A percentile compares a stretch with the other conserved stretches of the same genome.
phyloP scores from a whole-genome alignment of 495 filamentous ascomycete genomes.

The Podospora didyma region DNA sequence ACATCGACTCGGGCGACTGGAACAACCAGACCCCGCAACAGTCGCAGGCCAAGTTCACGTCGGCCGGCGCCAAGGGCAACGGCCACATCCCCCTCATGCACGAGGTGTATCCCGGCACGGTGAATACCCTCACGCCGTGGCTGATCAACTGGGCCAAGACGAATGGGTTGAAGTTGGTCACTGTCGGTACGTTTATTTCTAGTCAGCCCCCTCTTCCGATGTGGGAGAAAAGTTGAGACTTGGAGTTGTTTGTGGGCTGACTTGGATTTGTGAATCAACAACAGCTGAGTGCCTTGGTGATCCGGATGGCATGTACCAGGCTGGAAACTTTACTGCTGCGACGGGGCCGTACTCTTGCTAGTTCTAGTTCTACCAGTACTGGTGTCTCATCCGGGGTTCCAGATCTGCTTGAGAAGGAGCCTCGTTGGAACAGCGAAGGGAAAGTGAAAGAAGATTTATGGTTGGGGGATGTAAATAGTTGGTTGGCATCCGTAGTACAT shows the following conservation, averaged over 20 bases:
- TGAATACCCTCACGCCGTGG: conserved; percentile 46
- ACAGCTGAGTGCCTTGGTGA: conserved; percentile 50
- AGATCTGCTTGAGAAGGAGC: background rate
- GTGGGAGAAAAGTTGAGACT: background rate
- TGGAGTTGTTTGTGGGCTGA: too few species aligned
- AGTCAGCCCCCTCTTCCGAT: background rate
- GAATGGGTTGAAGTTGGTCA: conserved; percentile 48
- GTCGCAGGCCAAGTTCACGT: conserved; percentile 40
- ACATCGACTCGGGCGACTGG: conserved; percentile 53
- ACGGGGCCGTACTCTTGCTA: conserved; percentile 4
- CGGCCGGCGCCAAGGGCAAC: conserved; percentile 42
- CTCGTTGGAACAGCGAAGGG: too few species aligned
- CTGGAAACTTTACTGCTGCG: conserved; percentile 28
- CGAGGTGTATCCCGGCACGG: conserved; percentile 47
- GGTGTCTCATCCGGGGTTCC: background rate
- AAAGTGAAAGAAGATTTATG: too few species aligned
- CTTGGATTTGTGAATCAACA: conserved; percentile 15
- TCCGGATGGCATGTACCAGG: conserved; percentile 40
- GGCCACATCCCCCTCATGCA: conserved; percentile 56
- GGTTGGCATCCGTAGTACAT: too few species aligned
- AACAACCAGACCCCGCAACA: conserved; percentile 42
- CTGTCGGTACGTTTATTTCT: conserved; percentile 38
- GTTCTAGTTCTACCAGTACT: background rate
- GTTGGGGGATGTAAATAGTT: too few species aligned
- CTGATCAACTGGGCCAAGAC: conserved; percentile 50